Conservation (phyloP, 163 green algal genomes). For the Volvox carteri region DNA sequence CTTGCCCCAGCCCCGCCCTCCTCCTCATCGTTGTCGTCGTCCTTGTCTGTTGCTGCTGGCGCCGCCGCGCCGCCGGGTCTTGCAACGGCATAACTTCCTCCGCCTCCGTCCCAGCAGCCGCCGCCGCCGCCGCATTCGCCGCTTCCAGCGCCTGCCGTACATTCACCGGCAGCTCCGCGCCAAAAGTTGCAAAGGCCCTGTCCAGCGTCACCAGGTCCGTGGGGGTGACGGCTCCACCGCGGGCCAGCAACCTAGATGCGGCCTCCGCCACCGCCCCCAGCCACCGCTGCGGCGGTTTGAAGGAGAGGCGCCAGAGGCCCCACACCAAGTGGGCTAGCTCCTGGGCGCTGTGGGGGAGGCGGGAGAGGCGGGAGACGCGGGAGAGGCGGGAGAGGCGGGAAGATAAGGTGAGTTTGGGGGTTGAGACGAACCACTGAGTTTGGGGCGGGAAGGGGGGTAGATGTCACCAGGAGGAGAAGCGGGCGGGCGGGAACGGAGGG, state of each 20-base stretch:
- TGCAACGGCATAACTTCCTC: background rate
- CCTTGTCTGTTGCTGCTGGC: background rate
- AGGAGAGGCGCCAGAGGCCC: conserved; percentile 27
- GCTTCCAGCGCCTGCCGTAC: background rate
- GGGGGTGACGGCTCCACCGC: background rate
- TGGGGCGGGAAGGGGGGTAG: too few species aligned
- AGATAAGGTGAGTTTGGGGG: too few species aligned
- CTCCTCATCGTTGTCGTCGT: background rate
- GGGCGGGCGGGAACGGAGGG: too few species aligned
- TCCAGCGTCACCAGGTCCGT: conserved; percentile 24
- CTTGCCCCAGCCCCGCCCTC: too few species aligned
- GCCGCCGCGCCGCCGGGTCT: background rate
- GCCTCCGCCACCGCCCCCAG: background rate
- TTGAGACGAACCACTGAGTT: too few species aligned
- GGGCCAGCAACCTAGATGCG: background rate
- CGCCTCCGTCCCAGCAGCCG: background rate
- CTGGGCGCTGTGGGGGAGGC: background rate
- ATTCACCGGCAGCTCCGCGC: background rate
- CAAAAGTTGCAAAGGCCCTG: background rate
- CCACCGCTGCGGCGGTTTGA: conserved; percentile 15
- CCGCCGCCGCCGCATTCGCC: background rate
- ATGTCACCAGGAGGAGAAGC: too few species aligned
- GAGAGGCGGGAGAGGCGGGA: too few species aligned
- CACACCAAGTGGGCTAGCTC: conserved; percentile 44
- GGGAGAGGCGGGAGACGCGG: too few species aligned